Percentiles rank a stretch among this genome's conserved stretches.
These are phyloP conservation scores for Chrysanthemum seticuspe DNA, from an alignment of 129 eudicot genomes.

Conservation along the genomic window DNA sequence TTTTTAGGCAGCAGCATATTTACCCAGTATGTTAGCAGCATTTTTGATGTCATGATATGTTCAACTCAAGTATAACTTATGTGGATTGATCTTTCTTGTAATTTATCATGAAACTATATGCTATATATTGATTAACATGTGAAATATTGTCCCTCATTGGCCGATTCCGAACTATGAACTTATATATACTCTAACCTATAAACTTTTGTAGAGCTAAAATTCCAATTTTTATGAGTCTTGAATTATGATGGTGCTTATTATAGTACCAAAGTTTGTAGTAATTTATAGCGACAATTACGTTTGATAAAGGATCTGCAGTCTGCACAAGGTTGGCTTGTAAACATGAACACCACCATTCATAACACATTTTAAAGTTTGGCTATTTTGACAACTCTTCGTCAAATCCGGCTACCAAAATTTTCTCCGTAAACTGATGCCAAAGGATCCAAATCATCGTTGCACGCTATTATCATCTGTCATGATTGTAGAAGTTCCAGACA, in stretches of 20 bases:
- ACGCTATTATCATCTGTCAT: too few species aligned
- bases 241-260: background rate
- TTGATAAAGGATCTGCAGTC: background rate
- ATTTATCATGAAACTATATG: constrained; percentile 19
- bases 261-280: background rate
- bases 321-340: background rate
- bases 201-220: too few species aligned
- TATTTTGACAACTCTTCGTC: too few species aligned
- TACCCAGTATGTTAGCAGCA: constrained; percentile 19
- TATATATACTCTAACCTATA: too few species aligned
- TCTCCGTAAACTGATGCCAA: too few species aligned
- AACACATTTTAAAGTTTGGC: too few species aligned
- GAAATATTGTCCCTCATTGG: background rate
- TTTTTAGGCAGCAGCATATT: constrained; percentile 21
- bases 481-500: too few species aligned
- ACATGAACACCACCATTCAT: too few species aligned
- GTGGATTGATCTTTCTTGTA: constrained; percentile 19
- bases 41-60: constrained; percentile 33
- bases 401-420: too few species aligned
- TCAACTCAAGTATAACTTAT: constrained; percentile 2
- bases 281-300: background rate
- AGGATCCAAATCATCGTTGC: too few species aligned
- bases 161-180: too few species aligned
- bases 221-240: too few species aligned
- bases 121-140: constrained; percentile 20